Evolutionary conservation across 768 basidiomycete species (phyloP), one percentile per base, ranked within the genome.

Genomic region (Candolleomyces eurysporus): DNA sequence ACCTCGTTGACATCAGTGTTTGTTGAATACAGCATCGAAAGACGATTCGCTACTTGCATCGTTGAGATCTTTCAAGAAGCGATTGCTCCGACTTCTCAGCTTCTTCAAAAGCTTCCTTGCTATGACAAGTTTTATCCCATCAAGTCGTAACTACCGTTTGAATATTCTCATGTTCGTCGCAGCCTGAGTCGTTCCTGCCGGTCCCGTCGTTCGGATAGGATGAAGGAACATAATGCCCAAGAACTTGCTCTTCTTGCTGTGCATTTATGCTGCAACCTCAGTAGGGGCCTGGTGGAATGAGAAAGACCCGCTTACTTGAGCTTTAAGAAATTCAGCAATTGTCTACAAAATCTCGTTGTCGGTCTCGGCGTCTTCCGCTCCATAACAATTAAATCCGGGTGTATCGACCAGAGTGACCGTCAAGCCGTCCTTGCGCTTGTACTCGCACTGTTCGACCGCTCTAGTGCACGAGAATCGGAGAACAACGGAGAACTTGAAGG

Each of bases 91-190:
- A 81, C 65, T 78, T 78, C 53, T 73, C 71, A 64, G 21, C 26
- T 10, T 59, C 40, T 17, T 31, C 48, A 8, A 31, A 19, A 5
- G 80, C 75, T n/a, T n/a, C n/a, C 0, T 53, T 54, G 26, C 26
- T 42, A 6, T 51, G 66, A 61, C 68, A 64, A 54, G 76, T 76
- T 57, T 70, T 68, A 5, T 71, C 73, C 80, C 81, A 82, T 74
- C 73, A 79, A 53, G 73, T 82, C 61, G 81, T 82, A 45, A 76
- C 77, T 59, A 82, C 70, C 75, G 69, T 56, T 72, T 71, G 67
- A 82, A 81, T 68, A 79, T 76, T 31, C 68, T 70, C 59, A 81
- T 76, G 64, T 80, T 79, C 60, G 73, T 72, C 40, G 67, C n/a
- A n/a, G n/a, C n/a, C n/a, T n/a, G 72, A 32, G 75, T 72, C 5